Evolutionary conservation across 495 filamentous ascomycete species (phyloP), one percentile per base, ranked within the genome.

Genomic region (Hypoxylon crocopeplum): DNA sequence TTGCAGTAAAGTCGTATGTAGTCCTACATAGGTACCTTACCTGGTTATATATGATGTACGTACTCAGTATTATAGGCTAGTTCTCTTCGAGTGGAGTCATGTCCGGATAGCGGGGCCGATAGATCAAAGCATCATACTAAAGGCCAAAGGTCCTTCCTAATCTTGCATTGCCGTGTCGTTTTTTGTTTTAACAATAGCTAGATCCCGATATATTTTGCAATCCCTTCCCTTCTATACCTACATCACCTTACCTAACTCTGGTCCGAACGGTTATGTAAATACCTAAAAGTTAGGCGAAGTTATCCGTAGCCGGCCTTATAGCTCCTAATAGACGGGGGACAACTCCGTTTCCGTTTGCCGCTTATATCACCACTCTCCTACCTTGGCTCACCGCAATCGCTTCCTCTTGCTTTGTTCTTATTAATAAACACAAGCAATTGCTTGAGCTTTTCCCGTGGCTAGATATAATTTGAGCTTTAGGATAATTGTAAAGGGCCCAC

Each of bases 91-190:
- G 59, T 62, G 59, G 59, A 62, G 52, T 52, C 16, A 30, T 19
- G 33, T 25, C 41, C 59, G 52, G 59, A 16, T 39, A 38, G 67
- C 51, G 67, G 67, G 67, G 67, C 59, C 60, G 60, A 45, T 21
- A 32, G 48, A 59, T 69, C 52, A 30, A 69, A 51, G 67, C 67
- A 69, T 69, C 64, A 69, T 69, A 37, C 45, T 44, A 62, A 40
- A 32, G 38, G 24, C 22, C 33, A 50, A 48, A 52, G 57, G 50
- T 50, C 50, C 59, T 56, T 62, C 59, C 40, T 54, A 40, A 47
- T 41, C 15, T 62, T 62, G 57, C 15, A 34, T 36, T 34, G 7
- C 12, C 32, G 4, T n/a, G 8, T n/a, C n/a, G 3, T 34, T 6
- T 11, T 10, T 34, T 34, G 32, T 27, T 4, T 27, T 7, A 17